Base-by-base conservation (phyloP, 2,329 filamentous ascomycete species). In the Onygena corvina region DNA sequence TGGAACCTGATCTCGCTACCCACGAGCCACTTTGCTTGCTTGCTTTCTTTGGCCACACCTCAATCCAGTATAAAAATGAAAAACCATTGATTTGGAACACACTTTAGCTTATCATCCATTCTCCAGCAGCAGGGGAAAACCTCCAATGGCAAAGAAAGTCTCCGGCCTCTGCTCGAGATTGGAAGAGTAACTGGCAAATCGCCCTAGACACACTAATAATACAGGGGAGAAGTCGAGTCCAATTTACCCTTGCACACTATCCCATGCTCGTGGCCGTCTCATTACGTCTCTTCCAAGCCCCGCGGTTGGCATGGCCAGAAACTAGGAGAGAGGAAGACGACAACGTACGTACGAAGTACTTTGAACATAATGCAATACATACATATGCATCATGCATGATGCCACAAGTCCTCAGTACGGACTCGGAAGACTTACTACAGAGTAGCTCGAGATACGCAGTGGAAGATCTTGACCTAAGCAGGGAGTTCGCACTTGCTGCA, bases 311-410 rank as follows among this genome's bases (percentile, higher is more conserved):
- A 40, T 40, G 36, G 36, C 14, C 11, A n/a, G n/a, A n/a, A n/a
- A n/a, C n/a, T n/a, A 12, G 18, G 36, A 40, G 20, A 12, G 36
- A 21, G 21, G 25, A 11, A 21, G 36, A 18, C 25, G 14, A 12
- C 25, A 5, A 29, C 27, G 27, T 29, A 29, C 27, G 36, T 18
- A 40, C 36, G 12, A n/a, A n/a, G n/a, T n/a, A n/a, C n/a, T n/a
- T n/a, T n/a, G n/a, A 23, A 40, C 36, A 40, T 40, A 21, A 40
- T 40, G 36, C 36, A 40, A 40, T 20, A 40, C 35, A 40, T 40
- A 40, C 30, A 33, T 33, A 40, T 40, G 36, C 36, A 40, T 40
- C n/a, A 40, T 40, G 36, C 36, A 40, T 5, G 36, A 40, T 25
- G 36, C 36, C 18, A 40, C 18, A 21, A 23, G 25, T 40, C n/a